Base-by-base conservation (phyloP, 441 rosid species). In the Pelargonium australe region DNA sequence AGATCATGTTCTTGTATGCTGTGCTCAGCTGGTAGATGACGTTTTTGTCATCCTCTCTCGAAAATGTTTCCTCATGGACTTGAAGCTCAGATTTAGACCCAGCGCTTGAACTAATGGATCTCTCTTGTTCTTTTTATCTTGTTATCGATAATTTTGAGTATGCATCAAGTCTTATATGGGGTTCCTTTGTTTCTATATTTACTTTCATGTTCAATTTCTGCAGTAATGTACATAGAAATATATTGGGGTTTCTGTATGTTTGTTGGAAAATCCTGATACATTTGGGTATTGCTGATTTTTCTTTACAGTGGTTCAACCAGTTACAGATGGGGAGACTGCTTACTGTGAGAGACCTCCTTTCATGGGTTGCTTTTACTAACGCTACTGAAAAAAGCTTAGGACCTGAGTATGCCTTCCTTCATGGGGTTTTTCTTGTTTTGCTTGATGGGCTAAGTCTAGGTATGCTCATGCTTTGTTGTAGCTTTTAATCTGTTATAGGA, bases 391-490 rank as follows among this genome's bases (percentile, higher is more conserved):
- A 70, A 82, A 78, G 78, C 76, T 79, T 95, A 72, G 95, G 85
- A 80, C 74, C 84, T 67, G 85, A 81, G 71, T 71, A 72, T 80
- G 89, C 96, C 31, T 81, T 89, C 65, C 79, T 90, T 67, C 99
- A 95, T 75, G 99, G 99, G 65, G 87, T 86, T 77, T 95, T 92
- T 82, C 99, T 95, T 72, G 88, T 88, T 82, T 79, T 95, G 82
- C 95, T 95, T 70, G 99, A 92, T 85, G 99, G 99, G 68, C 70
- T 95, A 66, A 84, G 91, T 82, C 79, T 95, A 81, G 99, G 98
- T 93, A 85, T 61, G 66, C 65, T 40, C 67, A 62, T 66, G 12
- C 58, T 47, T 45, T 64, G 6, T 31, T 19, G n/a, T 11, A 45
- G 51, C 51, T 45, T 45, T 10, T 45, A 10, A 45, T 11, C 51